Evolutionary conservation across 2,329 filamentous ascomycete genomes (phyloP).

Genomic region (Fusarium hainanense): DNA sequence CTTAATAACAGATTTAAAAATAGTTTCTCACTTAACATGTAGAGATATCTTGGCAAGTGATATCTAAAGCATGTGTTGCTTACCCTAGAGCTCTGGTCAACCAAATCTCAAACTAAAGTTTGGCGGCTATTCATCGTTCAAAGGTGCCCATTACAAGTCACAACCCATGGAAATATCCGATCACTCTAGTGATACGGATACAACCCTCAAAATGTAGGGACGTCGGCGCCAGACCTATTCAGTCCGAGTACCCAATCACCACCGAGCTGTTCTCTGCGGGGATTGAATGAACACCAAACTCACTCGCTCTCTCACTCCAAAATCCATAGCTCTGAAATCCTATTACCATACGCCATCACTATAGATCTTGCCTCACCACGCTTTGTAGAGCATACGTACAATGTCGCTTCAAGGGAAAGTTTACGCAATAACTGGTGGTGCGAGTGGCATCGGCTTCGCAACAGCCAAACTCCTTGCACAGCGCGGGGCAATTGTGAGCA

Average conservation of each 20-base stretch:
- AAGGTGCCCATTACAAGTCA: background rate
- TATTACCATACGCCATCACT: background rate
- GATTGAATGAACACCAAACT: background rate
- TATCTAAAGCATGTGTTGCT: background rate
- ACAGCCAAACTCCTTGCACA: slow-evolving; percentile 52
- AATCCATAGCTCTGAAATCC: background rate
- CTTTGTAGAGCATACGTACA: background rate
- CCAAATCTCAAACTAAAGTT: background rate
- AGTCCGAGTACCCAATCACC: background rate
- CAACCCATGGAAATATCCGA: background rate
- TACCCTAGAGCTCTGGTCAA: background rate
- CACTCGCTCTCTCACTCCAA: background rate
- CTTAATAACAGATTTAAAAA: background rate
- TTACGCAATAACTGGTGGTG: slow-evolving; percentile 57
- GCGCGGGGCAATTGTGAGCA: slow-evolving; percentile 53
- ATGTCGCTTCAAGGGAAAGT: slow-evolving; percentile 51
- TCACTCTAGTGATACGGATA: background rate
- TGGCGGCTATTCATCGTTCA: background rate
- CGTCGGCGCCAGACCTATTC: background rate
- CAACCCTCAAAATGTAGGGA: background rate
- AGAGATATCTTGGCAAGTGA: background rate
- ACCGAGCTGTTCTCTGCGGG: background rate
- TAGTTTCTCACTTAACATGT: background rate
- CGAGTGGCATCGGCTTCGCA: slow-evolving; percentile 58
- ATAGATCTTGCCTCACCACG: background rate